phyloP scores from a whole-genome alignment of 2,329 filamentous ascomycete genomes.

The Venturia nashicola region DNA sequence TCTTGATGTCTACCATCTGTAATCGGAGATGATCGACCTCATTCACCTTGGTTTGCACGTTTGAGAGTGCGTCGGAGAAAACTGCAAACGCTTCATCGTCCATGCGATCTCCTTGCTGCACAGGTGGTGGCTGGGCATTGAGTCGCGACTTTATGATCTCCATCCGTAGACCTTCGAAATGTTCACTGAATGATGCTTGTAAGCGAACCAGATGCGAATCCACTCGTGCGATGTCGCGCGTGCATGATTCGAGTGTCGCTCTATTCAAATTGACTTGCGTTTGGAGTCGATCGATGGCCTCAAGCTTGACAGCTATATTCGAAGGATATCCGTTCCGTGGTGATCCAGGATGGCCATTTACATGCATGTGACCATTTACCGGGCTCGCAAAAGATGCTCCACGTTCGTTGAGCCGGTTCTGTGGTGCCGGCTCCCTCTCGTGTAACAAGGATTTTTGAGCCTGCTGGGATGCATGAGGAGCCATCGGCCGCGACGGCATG shows the following conservation, averaged over 20 bases:
- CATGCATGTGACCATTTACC: conserved; percentile 4
- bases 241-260: conserved; percentile 21
- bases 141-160: conserved; percentile 4
- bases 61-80: conserved; percentile 28
- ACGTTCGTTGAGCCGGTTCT: conserved; percentile 3
- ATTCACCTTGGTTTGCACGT: conserved; percentile 29
- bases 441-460: neutral
- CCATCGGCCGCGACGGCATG: neutral
- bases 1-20: conserved; percentile 36
- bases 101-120: neutral
- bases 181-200: conserved; percentile 17
- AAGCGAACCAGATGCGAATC: conserved; percentile 13
- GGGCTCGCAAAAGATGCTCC: conserved; percentile 1
- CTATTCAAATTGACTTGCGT: conserved; percentile 37
- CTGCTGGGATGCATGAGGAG: neutral
- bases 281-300: conserved; percentile 33
- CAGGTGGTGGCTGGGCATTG: neutral
- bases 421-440: neutral
- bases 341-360: neutral
- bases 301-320: conserved; percentile 19
- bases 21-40: conserved; percentile 35
- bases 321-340: conserved; percentile 3
- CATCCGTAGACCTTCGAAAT: conserved; percentile 16
- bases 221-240: conserved; percentile 15
- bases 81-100: conserved; percentile 30